Evolutionary conservation across 192 early-diverging fungal species (phyloP).

Genomic region (Podila horticola): DNA sequence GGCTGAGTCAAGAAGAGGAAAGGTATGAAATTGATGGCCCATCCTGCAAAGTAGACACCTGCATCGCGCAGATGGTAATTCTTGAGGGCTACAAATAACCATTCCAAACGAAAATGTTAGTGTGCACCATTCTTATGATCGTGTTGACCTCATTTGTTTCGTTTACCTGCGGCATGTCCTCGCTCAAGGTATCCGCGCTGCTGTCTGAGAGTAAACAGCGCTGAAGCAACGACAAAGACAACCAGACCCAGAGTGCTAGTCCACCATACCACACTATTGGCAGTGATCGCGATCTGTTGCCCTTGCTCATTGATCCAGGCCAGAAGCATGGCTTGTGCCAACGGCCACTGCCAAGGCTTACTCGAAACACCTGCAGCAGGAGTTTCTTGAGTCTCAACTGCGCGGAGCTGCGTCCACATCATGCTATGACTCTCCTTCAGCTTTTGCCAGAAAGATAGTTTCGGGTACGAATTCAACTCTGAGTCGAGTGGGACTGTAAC

Average conservation of each 20-base stretch:
- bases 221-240: neutral
- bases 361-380: neutral
- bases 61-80: neutral
- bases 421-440: slow-evolving; percentile 1
- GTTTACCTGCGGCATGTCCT: neutral
- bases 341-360: neutral
- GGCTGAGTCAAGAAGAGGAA: neutral
- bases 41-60: slow-evolving; percentile 10
- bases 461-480: slow-evolving; percentile 10
- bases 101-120: neutral
- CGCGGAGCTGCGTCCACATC: slow-evolving; percentile 11
- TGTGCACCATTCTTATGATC: too few relatives aligned
- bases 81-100: slow-evolving; percentile 9
- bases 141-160: neutral
- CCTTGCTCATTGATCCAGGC: neutral
- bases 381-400: neutral
- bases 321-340: neutral
- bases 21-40: slow-evolving; percentile 16
- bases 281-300: slow-evolving; percentile 16
- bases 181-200: slow-evolving; percentile 19
- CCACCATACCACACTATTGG: slow-evolving; percentile 25
- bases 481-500: slow-evolving; percentile 27
- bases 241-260: neutral
- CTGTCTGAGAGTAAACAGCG: neutral
- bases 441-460: slow-evolving; percentile 14